Conservation (phyloP, 2,329 filamentous ascomycete genomes). For the Setomelanomma holmii region DNA sequence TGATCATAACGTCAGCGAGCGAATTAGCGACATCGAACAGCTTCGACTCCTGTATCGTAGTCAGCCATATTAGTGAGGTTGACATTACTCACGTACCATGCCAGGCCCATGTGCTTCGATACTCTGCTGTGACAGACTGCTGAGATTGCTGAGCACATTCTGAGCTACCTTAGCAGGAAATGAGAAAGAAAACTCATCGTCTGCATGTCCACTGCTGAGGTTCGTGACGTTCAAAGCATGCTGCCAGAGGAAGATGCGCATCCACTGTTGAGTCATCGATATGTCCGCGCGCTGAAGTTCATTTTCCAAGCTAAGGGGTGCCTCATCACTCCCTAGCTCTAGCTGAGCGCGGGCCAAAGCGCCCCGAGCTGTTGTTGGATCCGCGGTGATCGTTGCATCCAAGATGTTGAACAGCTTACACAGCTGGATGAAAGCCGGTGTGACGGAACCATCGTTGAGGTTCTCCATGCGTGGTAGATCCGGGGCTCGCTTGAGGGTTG, state of each 20-base stretch:
- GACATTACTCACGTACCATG: slow-evolving; percentile 31
- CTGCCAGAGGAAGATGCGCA: slow-evolving; percentile 48
- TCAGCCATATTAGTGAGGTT: neutral
- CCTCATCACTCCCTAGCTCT: slow-evolving; percentile 39
- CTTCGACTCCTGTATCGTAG: slow-evolving; percentile 37
- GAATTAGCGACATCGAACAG: slow-evolving; percentile 46
- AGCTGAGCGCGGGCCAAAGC: slow-evolving; percentile 42
- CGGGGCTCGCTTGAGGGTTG: slow-evolving; percentile 37
- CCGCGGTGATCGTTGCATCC: slow-evolving; percentile 43
- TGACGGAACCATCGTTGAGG: slow-evolving; percentile 39
- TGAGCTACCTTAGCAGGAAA: slow-evolving; percentile 46
- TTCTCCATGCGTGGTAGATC: slow-evolving; percentile 39
- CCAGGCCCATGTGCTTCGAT: slow-evolving; percentile 46
- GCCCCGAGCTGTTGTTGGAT: slow-evolving; percentile 35
- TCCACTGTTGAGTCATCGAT: slow-evolving; percentile 48
- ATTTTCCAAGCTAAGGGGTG: slow-evolving; percentile 39
- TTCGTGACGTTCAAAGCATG: slow-evolving; percentile 45
- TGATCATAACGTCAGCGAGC: slow-evolving; percentile 47
- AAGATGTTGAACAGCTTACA: slow-evolving; percentile 45
- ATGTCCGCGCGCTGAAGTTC: slow-evolving; percentile 47
- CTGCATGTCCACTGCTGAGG: slow-evolving; percentile 33
- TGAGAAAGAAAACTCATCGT: slow-evolving; percentile 45
- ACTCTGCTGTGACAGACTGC: slow-evolving; percentile 39
- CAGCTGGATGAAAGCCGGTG: slow-evolving; percentile 43
- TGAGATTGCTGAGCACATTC: slow-evolving; percentile 39